A percentile compares a stretch with the other conserved stretches of the same genome.
Evolutionary conservation across 2,329 filamentous ascomycete genomes (phyloP).

Genomic region (Ceratocystis albifundus): DNA sequence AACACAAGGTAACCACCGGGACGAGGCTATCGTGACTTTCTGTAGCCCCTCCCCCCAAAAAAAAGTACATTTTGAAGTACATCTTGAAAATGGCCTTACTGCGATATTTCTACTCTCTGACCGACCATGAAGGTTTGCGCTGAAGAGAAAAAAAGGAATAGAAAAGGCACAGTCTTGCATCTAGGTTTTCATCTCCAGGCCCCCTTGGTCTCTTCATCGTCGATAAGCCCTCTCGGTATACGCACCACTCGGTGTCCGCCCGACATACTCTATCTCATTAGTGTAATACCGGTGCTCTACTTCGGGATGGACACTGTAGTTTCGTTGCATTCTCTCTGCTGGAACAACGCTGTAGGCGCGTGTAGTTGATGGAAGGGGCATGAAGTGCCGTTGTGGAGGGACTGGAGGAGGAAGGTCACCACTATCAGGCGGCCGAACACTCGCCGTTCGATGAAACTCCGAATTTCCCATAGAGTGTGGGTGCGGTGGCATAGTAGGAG

Average conservation of each 20-base stretch:
- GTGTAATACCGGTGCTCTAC: slow-evolving; percentile 36
- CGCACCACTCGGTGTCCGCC: background rate
- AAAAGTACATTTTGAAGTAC: too few species aligned
- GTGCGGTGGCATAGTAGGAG: slow-evolving; percentile 36
- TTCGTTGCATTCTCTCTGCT: slow-evolving; percentile 28
- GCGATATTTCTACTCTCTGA: too few species aligned
- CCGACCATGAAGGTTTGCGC: too few species aligned
- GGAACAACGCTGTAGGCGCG: slow-evolving; percentile 31
- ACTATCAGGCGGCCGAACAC: slow-evolving; percentile 32
- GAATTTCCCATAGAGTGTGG: slow-evolving; percentile 34
- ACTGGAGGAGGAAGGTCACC: slow-evolving; percentile 5
- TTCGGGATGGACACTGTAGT: slow-evolving; percentile 35
- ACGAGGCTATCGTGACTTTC: too few species aligned
- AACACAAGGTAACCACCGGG: too few species aligned
- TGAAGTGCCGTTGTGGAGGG: slow-evolving; percentile 25
- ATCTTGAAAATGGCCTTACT: too few species aligned
- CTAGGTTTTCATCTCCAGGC: background rate
- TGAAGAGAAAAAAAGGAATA: too few species aligned
- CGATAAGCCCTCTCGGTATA: slow-evolving; percentile 24
- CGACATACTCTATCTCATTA: slow-evolving; percentile 26
- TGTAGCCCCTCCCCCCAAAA: too few species aligned
- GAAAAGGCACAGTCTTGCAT: background rate
- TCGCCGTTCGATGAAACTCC: slow-evolving; percentile 36
- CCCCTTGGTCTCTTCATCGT: background rate
- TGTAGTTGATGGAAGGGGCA: slow-evolving; percentile 27